Conservation (phyloP, 768 basidiomycete species). For the Xerocomus potaroensis region DNA sequence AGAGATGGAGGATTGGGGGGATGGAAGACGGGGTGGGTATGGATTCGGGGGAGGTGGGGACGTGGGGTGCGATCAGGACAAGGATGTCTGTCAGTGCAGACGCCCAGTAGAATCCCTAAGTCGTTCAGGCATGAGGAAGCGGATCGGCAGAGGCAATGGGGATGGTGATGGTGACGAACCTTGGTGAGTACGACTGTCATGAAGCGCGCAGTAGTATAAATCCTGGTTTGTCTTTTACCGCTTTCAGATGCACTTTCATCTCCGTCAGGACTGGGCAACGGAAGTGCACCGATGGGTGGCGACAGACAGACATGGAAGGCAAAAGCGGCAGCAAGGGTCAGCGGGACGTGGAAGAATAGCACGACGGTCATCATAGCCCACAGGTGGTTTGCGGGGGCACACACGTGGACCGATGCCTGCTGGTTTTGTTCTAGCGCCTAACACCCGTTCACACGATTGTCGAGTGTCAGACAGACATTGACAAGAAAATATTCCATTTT, state of each 20-base stretch:
- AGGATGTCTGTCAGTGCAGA: conserved; percentile 7
- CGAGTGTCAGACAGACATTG: no score
- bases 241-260: no score
- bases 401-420: neutral
- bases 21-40: no score
- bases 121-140: neutral
- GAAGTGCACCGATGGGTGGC: conserved; percentile 27
- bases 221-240: conserved; percentile 21
- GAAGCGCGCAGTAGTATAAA: conserved; percentile 7
- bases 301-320: conserved; percentile 44
- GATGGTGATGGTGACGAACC: conserved; percentile 2
- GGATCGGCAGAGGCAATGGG: no score
- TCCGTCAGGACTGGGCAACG: neutral
- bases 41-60: neutral
- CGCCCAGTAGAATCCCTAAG: conserved; percentile 17
- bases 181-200: conserved; percentile 10
- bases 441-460: no score
- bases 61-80: conserved; percentile 8
- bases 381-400: neutral
- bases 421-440: neutral
- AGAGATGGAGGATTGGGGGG: no score
- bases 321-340: conserved; percentile 39
- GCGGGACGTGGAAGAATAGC: conserved; percentile 39
- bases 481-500: no score
- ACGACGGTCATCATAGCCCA: neutral